Evolutionary conservation across 805 yeast genomes (phyloP).

Genomic region (Wickerhamomyces bovis): DNA sequence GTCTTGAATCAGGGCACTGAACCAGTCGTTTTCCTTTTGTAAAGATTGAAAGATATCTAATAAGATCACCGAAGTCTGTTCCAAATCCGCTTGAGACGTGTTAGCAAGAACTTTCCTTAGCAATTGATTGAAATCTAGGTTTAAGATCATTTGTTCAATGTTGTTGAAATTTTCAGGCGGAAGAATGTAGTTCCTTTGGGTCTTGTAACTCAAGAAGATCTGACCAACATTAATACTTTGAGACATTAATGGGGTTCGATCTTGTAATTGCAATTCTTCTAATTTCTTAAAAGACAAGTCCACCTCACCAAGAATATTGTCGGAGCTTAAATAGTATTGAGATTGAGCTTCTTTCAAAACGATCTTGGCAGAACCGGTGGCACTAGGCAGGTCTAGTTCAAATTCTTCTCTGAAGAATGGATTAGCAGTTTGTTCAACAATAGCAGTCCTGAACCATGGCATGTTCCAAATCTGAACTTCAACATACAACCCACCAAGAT

Average conservation of each 20-base stretch:
- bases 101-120: constrained; percentile 33
- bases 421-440: constrained; percentile 39
- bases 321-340: constrained; percentile 20
- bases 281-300: constrained; percentile 13
- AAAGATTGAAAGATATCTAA: constrained; percentile 71
- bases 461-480: constrained; percentile 69
- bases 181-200: constrained; percentile 51
- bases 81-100: constrained; percentile 37
- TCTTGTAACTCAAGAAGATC: constrained; percentile 43
- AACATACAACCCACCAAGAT: constrained; percentile 40
- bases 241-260: constrained; percentile 41
- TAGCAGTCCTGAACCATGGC: constrained; percentile 75
- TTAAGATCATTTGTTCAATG: constrained; percentile 54
- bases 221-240: constrained; percentile 46
- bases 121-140: constrained; percentile 47
- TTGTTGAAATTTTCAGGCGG: constrained; percentile 54
- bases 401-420: constrained; percentile 88
- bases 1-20: constrained; percentile 56
- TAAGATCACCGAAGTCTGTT: constrained; percentile 50
- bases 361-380: constrained; percentile 46
- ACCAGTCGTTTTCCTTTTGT: constrained; percentile 66
- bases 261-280: constrained; percentile 16
- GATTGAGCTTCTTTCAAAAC: constrained; percentile 32
- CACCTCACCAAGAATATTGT: constrained; percentile 28
- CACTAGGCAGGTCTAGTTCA: constrained; percentile 48